Base-by-base conservation (phyloP, 2,329 filamentous ascomycete genomes). In the Coniochaeta hoffmannii region DNA sequence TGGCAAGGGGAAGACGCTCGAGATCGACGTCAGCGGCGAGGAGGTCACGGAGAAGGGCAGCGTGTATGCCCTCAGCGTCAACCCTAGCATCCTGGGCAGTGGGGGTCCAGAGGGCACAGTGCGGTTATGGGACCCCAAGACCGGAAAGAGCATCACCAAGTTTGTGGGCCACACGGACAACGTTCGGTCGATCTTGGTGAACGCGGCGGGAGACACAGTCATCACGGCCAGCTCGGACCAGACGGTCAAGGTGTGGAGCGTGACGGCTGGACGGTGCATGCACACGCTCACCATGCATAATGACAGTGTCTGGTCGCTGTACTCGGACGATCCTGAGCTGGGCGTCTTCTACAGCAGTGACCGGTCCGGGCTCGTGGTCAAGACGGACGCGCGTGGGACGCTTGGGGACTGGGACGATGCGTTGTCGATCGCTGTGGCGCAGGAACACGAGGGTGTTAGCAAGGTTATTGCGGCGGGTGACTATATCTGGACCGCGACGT, bases 201-300 rank as follows among this genome's bases (percentile, higher is more conserved):
- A 90, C 64, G 85, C 93, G 62, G 85, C 89, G 57, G 92, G 90
- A 36, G 91, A 96, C 67, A 95, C 86, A 38, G 89, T 99, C 63
- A 83, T 99, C 78, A 96, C 93, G 0, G 92, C 90, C 14, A 96
- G 92, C 63, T 93, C 93, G 1, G 94, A 99, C 69, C 91, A 96
- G 72, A 97, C 94, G 0, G 87, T 99, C 75, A 99, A 99, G 74
- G 85, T 97, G 56, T 99, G 94, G 94, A 97, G 92, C 62, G 86
- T 97, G 63, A 94, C 89, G 11, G 93, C 91, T 22, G 94, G 94
- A 55, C 82, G 94, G 63, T 99, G 94, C 77, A 93, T 97, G 87
- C 90, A 97, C 71, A 99, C 94, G 0, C 81, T 99, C 63, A 97
- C 92, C 55, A 99, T 99, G 94, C 94, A 99, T 73, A 96, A 96